These are phyloP conservation scores for Zangia roseola DNA, from an alignment of 768 basidiomycete species.

Conservation along the genomic window DNA sequence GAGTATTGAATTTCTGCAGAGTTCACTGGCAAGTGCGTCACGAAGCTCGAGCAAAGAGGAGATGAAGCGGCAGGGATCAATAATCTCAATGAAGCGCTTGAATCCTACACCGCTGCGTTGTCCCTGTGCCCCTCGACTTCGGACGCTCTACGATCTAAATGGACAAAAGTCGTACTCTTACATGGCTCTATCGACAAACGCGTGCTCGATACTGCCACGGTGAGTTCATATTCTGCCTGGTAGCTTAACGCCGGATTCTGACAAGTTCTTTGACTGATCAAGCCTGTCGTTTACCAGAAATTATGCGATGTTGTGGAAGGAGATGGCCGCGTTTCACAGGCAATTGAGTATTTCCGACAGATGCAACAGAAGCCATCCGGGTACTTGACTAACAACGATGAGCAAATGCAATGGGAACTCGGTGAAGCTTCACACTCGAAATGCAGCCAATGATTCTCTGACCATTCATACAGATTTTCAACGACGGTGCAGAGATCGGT, in stretches of 20 bases:
- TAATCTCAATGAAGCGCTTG: too few relatives aligned
- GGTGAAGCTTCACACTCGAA: too few relatives aligned
- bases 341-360: conserved; percentile 3
- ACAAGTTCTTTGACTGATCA: neutral
- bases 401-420: conserved; percentile 2
- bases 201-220: neutral
- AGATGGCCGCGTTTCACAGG: neutral
- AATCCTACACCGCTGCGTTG: too few relatives aligned
- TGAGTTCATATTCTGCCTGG: neutral
- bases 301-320: neutral
- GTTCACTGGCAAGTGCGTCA: too few relatives aligned
- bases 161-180: neutral
- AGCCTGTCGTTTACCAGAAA: too few relatives aligned
- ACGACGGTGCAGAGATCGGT: neutral
- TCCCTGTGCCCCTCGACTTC: neutral
- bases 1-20: too few relatives aligned
- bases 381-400: neutral
- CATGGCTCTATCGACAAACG: neutral
- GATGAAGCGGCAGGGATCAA: too few relatives aligned
- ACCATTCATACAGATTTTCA: too few relatives aligned
- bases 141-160: neutral
- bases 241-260: neutral
- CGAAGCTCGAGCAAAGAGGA: too few relatives aligned
- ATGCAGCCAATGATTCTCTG: too few relatives aligned
- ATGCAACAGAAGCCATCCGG: neutral